phyloP scores from a whole-genome alignment of 1,284 basidiomycete species.

The Lentinula novae-zelandiae region DNA sequence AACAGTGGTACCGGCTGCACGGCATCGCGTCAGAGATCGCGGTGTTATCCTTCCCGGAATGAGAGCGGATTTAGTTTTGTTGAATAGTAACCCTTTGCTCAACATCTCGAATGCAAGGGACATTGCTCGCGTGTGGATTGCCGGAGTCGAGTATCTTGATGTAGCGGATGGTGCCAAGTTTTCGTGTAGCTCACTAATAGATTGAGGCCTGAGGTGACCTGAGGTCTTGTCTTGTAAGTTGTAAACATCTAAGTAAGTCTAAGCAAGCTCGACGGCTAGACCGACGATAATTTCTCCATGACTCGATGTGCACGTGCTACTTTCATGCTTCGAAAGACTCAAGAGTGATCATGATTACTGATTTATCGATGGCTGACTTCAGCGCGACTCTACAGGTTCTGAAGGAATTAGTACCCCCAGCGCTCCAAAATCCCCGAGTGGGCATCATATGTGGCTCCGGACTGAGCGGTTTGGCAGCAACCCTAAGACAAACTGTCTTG shows the following conservation, averaged over 20 bases:
- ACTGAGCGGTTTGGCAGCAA: slow-evolving; percentile 59
- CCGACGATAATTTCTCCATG: too few relatives aligned
- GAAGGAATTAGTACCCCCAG: slow-evolving; percentile 32
- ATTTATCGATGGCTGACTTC: slow-evolving; percentile 19
- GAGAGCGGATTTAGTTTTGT: neutral
- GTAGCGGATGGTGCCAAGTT: neutral
- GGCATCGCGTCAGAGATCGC: neutral
- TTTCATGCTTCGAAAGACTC: too few relatives aligned
- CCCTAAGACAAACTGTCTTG: slow-evolving; percentile 48
- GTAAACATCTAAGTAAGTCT: too few relatives aligned
- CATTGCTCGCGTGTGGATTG: neutral
- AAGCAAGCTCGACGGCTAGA: too few relatives aligned
- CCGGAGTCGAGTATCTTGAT: neutral
- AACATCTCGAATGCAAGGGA: neutral
- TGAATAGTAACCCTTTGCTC: neutral
- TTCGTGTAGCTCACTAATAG: neutral
- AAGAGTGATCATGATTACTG: too few relatives aligned
- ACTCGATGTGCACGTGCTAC: too few relatives aligned
- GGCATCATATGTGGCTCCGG: slow-evolving; percentile 81
- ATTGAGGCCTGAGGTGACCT: too few relatives aligned
- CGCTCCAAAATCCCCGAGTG: slow-evolving; percentile 54
- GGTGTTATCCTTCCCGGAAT: neutral
- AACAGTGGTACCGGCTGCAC: neutral
- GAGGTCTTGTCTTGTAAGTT: too few relatives aligned
- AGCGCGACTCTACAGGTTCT: slow-evolving; percentile 36